phyloP scores from a whole-genome alignment of 2,329 filamentous ascomycete genomes.

The Grosmannia clavigera region DNA sequence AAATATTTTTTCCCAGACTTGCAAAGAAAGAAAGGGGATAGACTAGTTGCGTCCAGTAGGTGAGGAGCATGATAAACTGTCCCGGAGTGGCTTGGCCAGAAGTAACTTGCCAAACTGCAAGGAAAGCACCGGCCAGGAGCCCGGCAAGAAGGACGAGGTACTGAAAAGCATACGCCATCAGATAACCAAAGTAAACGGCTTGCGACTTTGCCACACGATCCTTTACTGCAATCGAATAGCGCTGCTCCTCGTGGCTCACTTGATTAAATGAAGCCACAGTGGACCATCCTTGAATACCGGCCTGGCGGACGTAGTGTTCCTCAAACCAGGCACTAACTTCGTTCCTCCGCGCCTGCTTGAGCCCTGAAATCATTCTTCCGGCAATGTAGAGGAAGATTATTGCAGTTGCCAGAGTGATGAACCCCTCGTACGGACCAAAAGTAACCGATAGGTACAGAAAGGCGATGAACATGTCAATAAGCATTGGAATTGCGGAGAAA shows the following conservation, averaged over 20 bases:
- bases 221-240: constrained; percentile 38
- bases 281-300: constrained; percentile 46
- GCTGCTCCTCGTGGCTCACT: constrained; percentile 40
- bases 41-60: constrained; percentile 64
- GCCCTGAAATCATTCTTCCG: constrained; percentile 35
- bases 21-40: constrained; percentile 60
- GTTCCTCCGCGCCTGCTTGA: constrained; percentile 35
- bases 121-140: constrained; percentile 49
- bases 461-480: constrained; percentile 47
- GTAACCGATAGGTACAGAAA: constrained; percentile 46
- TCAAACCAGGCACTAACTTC: constrained; percentile 41
- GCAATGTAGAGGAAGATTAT: constrained; percentile 44
- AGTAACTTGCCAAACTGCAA: constrained; percentile 54
- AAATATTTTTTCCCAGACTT: constrained; percentile 41
- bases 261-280: constrained; percentile 50
- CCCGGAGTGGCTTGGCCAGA: constrained; percentile 48
- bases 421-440: constrained; percentile 48
- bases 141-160: constrained; percentile 56
- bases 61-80: constrained; percentile 57
- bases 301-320: constrained; percentile 42
- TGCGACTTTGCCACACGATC: constrained; percentile 25
- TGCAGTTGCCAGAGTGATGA: constrained; percentile 47
- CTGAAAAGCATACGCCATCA: constrained; percentile 41
- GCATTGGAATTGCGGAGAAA: constrained; percentile 45
- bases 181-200: constrained; percentile 30